Evolutionary conservation across 2,329 filamentous ascomycete genomes (phyloP).

Genomic region (Botrytis cinerea): DNA sequence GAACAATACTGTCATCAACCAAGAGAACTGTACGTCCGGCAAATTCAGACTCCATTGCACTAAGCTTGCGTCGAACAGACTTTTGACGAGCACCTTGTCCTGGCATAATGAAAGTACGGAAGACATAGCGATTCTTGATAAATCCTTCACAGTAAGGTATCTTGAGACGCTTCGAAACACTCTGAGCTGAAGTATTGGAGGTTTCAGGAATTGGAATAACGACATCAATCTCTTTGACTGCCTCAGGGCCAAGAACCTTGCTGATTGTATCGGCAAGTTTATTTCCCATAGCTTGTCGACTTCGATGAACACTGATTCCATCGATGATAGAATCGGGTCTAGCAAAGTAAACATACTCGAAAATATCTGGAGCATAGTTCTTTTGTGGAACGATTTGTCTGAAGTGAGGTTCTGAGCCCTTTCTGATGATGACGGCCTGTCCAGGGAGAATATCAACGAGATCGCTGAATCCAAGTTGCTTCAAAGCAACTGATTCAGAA

Average conservation of each 20-base stretch:
- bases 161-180: slow-evolving; percentile 71
- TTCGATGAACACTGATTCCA: slow-evolving; percentile 82
- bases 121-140: slow-evolving; percentile 87
- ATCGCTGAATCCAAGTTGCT: slow-evolving; percentile 76
- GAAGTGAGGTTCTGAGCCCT: slow-evolving; percentile 73
- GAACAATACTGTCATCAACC: slow-evolving; percentile 87
- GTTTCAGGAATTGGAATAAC: slow-evolving; percentile 86
- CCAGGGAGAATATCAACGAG: slow-evolving; percentile 79
- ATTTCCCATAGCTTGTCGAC: slow-evolving; percentile 82
- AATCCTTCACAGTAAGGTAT: slow-evolving; percentile 81
- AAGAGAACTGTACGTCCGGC: slow-evolving; percentile 76
- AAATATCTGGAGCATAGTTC: slow-evolving; percentile 80
- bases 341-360: slow-evolving; percentile 87
- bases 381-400: slow-evolving; percentile 68
- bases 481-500: slow-evolving; percentile 82
- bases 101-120: slow-evolving; percentile 85
- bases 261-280: slow-evolving; percentile 75
- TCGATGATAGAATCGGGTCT: slow-evolving; percentile 82
- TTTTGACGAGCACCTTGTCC: slow-evolving; percentile 79
- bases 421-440: slow-evolving; percentile 81
- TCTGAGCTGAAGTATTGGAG: slow-evolving; percentile 76
- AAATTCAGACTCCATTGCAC: slow-evolving; percentile 84
- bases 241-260: slow-evolving; percentile 65
- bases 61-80: slow-evolving; percentile 86
- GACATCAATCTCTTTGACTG: slow-evolving; percentile 74